Evolutionary conservation across 1,139 yeast genomes (phyloP).

Genomic region (Blastobotrys arbuscula): DNA sequence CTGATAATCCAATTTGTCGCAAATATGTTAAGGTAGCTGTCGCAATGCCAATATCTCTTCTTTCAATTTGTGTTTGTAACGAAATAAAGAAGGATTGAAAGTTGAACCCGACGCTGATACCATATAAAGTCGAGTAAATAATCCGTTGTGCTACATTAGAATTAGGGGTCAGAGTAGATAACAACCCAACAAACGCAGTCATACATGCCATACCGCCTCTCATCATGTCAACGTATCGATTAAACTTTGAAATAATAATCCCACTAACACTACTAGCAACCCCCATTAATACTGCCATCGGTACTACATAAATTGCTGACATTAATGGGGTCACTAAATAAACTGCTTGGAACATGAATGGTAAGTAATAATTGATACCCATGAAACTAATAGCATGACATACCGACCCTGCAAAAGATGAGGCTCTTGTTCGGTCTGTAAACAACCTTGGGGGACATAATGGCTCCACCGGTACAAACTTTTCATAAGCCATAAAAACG

Average conservation of each 20-base stretch:
- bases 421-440: slow-evolving; percentile 27
- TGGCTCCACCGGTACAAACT: slow-evolving; percentile 45
- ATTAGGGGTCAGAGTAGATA: slow-evolving; percentile 20
- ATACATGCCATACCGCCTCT: slow-evolving; percentile 20
- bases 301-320: slow-evolving; percentile 24
- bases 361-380: slow-evolving; percentile 41
- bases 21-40: slow-evolving; percentile 24
- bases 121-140: slow-evolving; percentile 23
- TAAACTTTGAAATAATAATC: slow-evolving; percentile 19
- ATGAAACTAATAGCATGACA: slow-evolving; percentile 44
- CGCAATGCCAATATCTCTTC: slow-evolving; percentile 24
- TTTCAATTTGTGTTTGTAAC: slow-evolving; percentile 23
- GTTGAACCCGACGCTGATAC: slow-evolving; percentile 26
- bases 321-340: slow-evolving; percentile 31
- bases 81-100: slow-evolving; percentile 26
- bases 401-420: slow-evolving; percentile 36
- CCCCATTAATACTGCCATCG: slow-evolving; percentile 26
- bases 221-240: slow-evolving; percentile 20
- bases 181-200: slow-evolving; percentile 22
- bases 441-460: slow-evolving; percentile 44
- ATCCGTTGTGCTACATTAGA: slow-evolving; percentile 24
- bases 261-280: slow-evolving; percentile 24
- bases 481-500: slow-evolving; percentile 36
- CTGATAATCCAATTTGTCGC: slow-evolving; percentile 25
- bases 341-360: slow-evolving; percentile 51